A percentile compares a stretch with the other conserved stretches of the same genome.
phyloP scores from a whole-genome alignment of 352 stramenopile genomes.

The Pilasporangium apinafurcum region DNA sequence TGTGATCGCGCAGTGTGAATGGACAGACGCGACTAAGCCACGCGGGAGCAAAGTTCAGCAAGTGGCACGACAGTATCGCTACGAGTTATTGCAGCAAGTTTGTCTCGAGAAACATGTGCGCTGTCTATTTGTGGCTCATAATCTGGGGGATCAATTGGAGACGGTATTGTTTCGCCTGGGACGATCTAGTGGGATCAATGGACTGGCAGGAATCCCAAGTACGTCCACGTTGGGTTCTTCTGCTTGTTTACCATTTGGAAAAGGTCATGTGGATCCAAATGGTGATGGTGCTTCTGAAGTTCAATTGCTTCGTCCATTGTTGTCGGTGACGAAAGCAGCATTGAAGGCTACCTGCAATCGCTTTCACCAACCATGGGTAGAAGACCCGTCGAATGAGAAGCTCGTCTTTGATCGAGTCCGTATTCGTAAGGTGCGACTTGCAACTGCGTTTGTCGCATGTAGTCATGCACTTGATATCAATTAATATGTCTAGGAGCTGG shows the following conservation, averaged over 20 bases:
- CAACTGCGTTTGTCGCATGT: not conserved
- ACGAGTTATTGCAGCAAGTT: conserved; percentile 45
- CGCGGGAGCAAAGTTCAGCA: conserved; percentile 74
- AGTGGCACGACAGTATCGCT: conserved; percentile 57
- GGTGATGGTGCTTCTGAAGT: conserved; percentile 1
- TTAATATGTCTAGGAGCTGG: conserved; percentile 30
- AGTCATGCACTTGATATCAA: not conserved
- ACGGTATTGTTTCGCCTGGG: conserved; percentile 77
- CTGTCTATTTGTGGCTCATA: conserved; percentile 77
- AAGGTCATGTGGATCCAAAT: not conserved
- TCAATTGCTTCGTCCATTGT: conserved; percentile 51
- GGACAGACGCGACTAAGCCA: conserved; percentile 26
- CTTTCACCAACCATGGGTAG: conserved; percentile 71
- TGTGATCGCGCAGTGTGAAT: conserved; percentile 46
- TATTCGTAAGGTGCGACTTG: conserved; percentile 59
- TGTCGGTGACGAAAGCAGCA: conserved; percentile 46
- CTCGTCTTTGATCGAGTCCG: conserved; percentile 73
- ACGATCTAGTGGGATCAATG: conserved; percentile 67
- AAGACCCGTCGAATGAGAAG: conserved; percentile 81
- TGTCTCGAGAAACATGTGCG: conserved; percentile 46
- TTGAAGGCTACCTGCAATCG: conserved; percentile 63
- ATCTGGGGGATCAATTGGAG: conserved; percentile 73
- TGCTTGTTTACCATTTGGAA: no score
- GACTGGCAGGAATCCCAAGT: conserved; percentile 55
- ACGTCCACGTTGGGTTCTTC: conserved; percentile 24